These are phyloP conservation scores for Populus davidiana DNA, from an alignment of 345 rosid genomes.

Conservation along the genomic window DNA sequence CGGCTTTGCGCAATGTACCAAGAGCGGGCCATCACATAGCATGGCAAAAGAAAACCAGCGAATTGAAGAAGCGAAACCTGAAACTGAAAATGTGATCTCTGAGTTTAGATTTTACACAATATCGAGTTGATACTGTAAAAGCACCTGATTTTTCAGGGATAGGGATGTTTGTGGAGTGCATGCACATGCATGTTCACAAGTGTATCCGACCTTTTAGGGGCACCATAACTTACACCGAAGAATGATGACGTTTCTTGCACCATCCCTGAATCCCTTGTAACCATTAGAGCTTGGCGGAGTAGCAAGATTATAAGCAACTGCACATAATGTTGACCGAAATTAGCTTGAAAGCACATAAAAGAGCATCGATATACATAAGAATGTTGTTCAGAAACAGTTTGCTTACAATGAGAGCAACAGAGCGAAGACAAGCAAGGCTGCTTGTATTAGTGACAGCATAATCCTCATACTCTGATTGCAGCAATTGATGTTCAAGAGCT, in stretches of 20 bases:
- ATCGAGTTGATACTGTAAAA: not conserved
- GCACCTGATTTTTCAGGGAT: not conserved
- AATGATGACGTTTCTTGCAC: constrained; percentile 43
- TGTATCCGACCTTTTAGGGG: not conserved
- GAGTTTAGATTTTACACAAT: no score
- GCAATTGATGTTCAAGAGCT: constrained; percentile 49
- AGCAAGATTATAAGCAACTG: constrained; percentile 59
- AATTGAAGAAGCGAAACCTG: constrained; percentile 64
- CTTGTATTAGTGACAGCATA: constrained; percentile 45
- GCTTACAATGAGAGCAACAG: constrained; percentile 53
- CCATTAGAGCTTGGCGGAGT: constrained; percentile 49
- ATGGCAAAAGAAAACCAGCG: constrained; percentile 59
- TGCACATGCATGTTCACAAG: not conserved
- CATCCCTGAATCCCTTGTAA: constrained; percentile 41
- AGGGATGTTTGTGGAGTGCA: not conserved
- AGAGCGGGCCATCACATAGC: constrained; percentile 51
- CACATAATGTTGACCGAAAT: constrained; percentile 2
- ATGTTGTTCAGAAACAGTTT: not conserved
- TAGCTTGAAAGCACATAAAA: not conserved
- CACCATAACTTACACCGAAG: constrained; percentile 36
- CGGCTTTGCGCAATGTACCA: constrained; percentile 53
- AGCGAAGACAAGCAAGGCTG: constrained; percentile 59
- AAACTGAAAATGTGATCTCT: constrained; percentile 29
- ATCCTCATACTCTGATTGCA: constrained; percentile 54
- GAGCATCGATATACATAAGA: not conserved